Percentiles rank a stretch among this genome's conserved stretches.
phyloP scores from a whole-genome alignment of 1,284 basidiomycete species.

The Leccinum pseudoinsigne region DNA sequence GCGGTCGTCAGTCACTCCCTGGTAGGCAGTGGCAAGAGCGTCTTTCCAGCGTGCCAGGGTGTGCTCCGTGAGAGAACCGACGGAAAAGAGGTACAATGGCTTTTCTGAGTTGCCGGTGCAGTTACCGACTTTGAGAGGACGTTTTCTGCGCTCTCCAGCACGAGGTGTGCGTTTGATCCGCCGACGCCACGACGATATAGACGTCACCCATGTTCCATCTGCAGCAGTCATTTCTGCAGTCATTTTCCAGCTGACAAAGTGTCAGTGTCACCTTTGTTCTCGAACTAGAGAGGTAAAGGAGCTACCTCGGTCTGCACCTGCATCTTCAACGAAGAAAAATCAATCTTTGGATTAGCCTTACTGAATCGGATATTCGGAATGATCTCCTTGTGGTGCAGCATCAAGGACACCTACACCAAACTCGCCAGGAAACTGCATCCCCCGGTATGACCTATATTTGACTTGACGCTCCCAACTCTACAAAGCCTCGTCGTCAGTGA shows the following conservation, averaged over 20 bases:
- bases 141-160: constrained; percentile 23
- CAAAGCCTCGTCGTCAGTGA: neutral
- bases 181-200: constrained; percentile 30
- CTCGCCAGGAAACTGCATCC: constrained; percentile 34
- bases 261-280: neutral
- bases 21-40: constrained; percentile 15
- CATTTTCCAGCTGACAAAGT: constrained; percentile 22
- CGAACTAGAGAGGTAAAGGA: neutral
- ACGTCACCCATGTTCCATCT: constrained; percentile 16
- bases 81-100: constrained; percentile 24
- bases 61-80: constrained; percentile 27
- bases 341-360: constrained; percentile 28
- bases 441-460: constrained; percentile 33
- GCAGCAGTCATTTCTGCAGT: constrained; percentile 25
- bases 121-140: constrained; percentile 8
- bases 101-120: constrained; percentile 4
- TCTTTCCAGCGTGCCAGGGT: constrained; percentile 28
- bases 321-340: constrained; percentile 29
- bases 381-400: constrained; percentile 30
- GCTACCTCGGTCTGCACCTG: constrained; percentile 27
- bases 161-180: constrained; percentile 29
- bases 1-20: constrained; percentile 19
- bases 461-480: constrained; percentile 34
- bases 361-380: constrained; percentile 30
- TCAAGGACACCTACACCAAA: constrained; percentile 31